These are phyloP conservation scores for Flaveria linearis DNA, from an alignment of 129 eudicot species.

Conservation along the genomic window DNA sequence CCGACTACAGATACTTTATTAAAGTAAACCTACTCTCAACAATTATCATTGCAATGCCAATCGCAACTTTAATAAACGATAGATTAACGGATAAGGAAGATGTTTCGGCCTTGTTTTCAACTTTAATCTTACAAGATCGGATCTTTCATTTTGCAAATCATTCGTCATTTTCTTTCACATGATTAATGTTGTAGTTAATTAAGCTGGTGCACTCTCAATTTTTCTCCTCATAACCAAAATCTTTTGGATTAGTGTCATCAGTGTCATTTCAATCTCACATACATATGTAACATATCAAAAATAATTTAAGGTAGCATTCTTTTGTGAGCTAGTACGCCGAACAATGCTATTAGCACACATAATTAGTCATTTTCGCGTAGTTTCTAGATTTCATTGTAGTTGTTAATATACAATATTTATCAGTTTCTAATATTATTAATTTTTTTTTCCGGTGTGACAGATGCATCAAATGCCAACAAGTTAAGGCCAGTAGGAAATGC, in stretches of 20 bases:
- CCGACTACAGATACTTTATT: too few species aligned
- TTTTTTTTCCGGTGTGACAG: not conserved
- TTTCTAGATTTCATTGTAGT: not conserved
- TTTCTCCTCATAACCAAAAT: not conserved
- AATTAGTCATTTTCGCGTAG: too few species aligned
- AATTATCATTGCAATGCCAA: too few species aligned
- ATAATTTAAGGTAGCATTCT: too few species aligned
- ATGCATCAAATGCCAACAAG: conserved; percentile 18
- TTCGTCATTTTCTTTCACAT: too few species aligned
- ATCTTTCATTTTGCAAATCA: too few species aligned
- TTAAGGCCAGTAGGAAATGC: conserved; percentile 22
- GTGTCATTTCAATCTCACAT: not conserved
- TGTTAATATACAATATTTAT: not conserved
- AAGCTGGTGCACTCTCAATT: not conserved
- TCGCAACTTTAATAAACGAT: too few species aligned
- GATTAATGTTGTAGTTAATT: not conserved
- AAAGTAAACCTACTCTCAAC: too few species aligned
- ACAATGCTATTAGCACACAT: not conserved
- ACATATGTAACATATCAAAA: not conserved
- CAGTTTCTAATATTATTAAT: not conserved
- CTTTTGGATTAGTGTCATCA: not conserved
- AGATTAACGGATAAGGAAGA: too few species aligned
- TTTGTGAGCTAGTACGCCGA: too few species aligned
- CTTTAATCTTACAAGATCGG: too few species aligned
- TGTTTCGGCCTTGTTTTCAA: too few species aligned